Evolutionary conservation across 768 basidiomycete species (phyloP).

Genomic region (Sporobolomyces roseus): DNA sequence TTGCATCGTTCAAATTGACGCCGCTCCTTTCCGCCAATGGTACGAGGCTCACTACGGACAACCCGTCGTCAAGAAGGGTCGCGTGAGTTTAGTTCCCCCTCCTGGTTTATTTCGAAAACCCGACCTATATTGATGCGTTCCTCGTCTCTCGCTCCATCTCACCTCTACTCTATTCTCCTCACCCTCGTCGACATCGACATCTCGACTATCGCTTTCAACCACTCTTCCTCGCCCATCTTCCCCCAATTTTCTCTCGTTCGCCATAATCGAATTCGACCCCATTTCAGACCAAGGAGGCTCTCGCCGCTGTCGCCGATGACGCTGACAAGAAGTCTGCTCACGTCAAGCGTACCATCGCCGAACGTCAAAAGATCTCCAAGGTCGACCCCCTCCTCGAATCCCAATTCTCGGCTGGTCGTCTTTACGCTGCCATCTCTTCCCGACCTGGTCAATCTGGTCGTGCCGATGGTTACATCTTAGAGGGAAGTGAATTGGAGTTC

Average conservation of each 20-base stretch:
- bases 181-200: background rate
- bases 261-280: background rate
- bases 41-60: slow-evolving; percentile 97
- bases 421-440: slow-evolving; percentile 88
- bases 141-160: background rate
- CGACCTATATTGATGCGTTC: background rate
- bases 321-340: slow-evolving; percentile 83
- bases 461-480: slow-evolving; percentile 92
- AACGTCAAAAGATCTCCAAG: slow-evolving; percentile 91
- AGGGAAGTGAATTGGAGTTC: slow-evolving; percentile 99
- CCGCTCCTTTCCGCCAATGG: slow-evolving; percentile 99
- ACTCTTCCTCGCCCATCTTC: background rate
- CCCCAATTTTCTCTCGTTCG: background rate
- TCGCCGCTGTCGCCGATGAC: slow-evolving; percentile 52
- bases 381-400: slow-evolving; percentile 70
- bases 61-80: slow-evolving; percentile 77
- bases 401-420: slow-evolving; percentile 59
- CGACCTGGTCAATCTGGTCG: slow-evolving; percentile 96
- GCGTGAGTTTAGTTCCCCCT: slow-evolving; percentile 24
- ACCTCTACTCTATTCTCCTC: background rate
- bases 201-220: background rate
- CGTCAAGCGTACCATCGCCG: slow-evolving; percentile 76
- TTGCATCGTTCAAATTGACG: slow-evolving; percentile 95
- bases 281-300: slow-evolving; percentile 56
- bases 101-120: background rate